Evolutionary conservation across 1,139 yeast species (phyloP).

Genomic region (Pneumocystis murina): DNA sequence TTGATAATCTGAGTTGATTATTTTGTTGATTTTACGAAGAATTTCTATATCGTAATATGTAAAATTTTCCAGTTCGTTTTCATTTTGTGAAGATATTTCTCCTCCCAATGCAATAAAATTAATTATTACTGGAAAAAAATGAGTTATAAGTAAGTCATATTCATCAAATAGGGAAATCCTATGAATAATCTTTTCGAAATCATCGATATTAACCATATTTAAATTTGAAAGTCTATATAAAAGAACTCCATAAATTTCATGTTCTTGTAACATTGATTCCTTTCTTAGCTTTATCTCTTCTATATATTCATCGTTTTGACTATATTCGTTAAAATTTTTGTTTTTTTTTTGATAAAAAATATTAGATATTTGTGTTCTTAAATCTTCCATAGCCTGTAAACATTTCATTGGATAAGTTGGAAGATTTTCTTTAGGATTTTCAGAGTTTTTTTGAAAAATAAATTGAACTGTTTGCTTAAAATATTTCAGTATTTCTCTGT

Average conservation of each 20-base stretch:
- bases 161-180: constrained; percentile 34
- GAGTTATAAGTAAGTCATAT: constrained; percentile 48
- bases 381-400: constrained; percentile 34
- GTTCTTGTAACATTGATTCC: constrained; percentile 47
- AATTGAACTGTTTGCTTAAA: neutral
- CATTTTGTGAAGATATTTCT: constrained; percentile 2
- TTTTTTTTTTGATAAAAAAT: constrained; percentile 54
- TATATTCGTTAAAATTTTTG: constrained; percentile 41
- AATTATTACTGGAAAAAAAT: constrained; percentile 47
- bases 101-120: constrained; percentile 4
- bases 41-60: constrained; percentile 8
- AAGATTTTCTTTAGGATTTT: neutral
- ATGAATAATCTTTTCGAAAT: constrained; percentile 30
- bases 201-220: constrained; percentile 26
- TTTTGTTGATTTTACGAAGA: neutral
- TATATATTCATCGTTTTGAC: constrained; percentile 35
- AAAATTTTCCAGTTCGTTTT: constrained; percentile 9
- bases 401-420: neutral
- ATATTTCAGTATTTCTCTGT: neutral
- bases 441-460: constrained; percentile 3
- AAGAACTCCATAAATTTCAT: constrained; percentile 57
- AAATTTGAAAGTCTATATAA: constrained; percentile 36
- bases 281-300: constrained; percentile 45
- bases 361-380: constrained; percentile 40
- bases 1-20: neutral